A percentile compares a stretch with the other conserved stretches of the same genome.
These are phyloP conservation scores for Blepharisma stoltei DNA, from an alignment of 73 alveolate species.

Conservation along the genomic window DNA sequence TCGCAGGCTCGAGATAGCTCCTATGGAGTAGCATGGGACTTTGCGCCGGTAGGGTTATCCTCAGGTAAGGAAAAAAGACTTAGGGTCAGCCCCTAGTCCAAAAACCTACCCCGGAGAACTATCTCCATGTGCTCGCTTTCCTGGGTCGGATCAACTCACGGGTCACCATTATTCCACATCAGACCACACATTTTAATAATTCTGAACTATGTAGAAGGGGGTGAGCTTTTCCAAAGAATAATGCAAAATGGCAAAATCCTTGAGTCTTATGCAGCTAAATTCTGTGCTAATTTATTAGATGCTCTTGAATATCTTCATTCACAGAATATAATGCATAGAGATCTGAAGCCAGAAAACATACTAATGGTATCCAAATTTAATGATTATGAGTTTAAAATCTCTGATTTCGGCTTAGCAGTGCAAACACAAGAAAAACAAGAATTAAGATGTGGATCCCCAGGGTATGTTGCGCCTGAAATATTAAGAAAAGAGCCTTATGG, in stretches of 20 bases:
- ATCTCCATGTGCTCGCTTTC: too few relatives aligned
- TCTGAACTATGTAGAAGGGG: background rate
- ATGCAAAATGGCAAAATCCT: background rate
- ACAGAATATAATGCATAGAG: background rate
- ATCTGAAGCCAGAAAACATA: background rate
- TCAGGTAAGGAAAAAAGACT: too few relatives aligned
- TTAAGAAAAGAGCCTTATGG: background rate
- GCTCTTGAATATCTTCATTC: background rate
- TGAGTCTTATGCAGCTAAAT: background rate
- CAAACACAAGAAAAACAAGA: background rate
- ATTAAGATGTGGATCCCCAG: constrained; percentile 8
- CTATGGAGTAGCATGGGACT: too few relatives aligned
- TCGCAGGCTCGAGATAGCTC: too few relatives aligned
- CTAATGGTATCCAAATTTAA: background rate
- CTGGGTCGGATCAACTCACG: too few relatives aligned
- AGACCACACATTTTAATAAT: too few relatives aligned
- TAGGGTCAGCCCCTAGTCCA: too few relatives aligned
- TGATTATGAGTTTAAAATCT: background rate
- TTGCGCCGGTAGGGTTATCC: too few relatives aligned
- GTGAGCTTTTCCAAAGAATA: background rate
- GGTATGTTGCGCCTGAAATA: constrained; percentile 21
- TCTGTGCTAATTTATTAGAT: background rate
- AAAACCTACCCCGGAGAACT: too few relatives aligned
- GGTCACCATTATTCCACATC: too few relatives aligned
- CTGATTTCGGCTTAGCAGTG: background rate